These are phyloP conservation scores for Luzula sylvatica DNA, from an alignment of 176 grass and related monocot species.

Conservation along the genomic window DNA sequence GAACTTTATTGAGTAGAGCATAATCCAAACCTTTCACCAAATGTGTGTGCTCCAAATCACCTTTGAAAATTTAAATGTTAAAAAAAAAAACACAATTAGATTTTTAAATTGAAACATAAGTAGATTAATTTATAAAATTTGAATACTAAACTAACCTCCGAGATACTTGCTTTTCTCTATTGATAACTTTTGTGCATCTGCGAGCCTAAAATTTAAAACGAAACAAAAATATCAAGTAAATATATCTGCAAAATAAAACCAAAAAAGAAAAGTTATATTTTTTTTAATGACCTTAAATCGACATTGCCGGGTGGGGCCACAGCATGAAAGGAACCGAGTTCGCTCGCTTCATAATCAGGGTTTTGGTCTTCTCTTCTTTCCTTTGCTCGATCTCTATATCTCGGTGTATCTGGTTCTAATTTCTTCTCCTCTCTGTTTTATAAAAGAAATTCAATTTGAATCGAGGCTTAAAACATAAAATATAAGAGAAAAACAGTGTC, in stretches of 20 bases:
- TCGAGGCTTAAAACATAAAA: neutral
- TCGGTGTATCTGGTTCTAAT: conserved; percentile 67
- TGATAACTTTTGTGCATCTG: conserved; percentile 84
- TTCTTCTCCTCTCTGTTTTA: conserved; percentile 80
- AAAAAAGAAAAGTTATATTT: no score
- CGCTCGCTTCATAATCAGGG: conserved; percentile 88
- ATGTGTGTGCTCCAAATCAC: conserved; percentile 97
- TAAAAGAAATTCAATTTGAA: neutral
- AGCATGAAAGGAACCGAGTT: conserved; percentile 97
- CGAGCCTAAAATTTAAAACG: conserved; percentile 33
- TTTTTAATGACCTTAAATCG: conserved; percentile 57
- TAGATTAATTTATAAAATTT: conserved; percentile 17
- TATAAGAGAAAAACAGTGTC: neutral
- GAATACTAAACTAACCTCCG: conserved; percentile 51
- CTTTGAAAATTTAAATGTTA: conserved; percentile 44
- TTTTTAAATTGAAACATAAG: conserved; percentile 13
- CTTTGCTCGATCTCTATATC: conserved; percentile 88
- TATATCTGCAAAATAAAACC: neutral
- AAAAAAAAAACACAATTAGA: conserved; percentile 3
- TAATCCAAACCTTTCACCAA: conserved; percentile 98
- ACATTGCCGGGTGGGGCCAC: conserved; percentile 82
- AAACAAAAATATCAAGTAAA: conserved; percentile 1
- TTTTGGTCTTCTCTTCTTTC: conserved; percentile 98
- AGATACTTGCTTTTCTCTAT: conserved; percentile 99
- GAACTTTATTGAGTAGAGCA: conserved; percentile 95